Percentiles rank a stretch among this genome's conserved stretches.
phyloP scores from a whole-genome alignment of 2,329 filamentous ascomycete genomes.

The Graphilbum sp. region DNA sequence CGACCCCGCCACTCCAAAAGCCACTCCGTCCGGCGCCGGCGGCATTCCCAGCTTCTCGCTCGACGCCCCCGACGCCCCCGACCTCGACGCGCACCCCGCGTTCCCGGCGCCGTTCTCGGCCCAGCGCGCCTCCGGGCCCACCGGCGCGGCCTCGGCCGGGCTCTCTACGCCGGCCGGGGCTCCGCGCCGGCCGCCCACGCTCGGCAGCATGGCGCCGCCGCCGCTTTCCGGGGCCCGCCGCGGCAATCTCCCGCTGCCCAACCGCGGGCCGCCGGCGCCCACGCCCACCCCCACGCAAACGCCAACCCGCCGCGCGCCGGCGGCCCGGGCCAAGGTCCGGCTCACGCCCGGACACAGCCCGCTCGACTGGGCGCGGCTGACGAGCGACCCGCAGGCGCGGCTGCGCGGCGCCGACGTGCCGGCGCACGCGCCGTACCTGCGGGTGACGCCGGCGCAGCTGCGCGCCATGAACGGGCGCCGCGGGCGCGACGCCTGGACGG shows the following conservation, averaged over 20 bases:
- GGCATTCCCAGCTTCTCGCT: constrained; percentile 4
- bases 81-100: constrained; percentile 11
- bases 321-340: constrained; percentile 45
- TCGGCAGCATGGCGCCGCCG: constrained; percentile 14
- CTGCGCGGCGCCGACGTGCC: constrained; percentile 41
- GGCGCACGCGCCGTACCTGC: constrained; percentile 36
- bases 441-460: constrained; percentile 70
- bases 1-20: constrained; percentile 36
- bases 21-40: constrained; percentile 20
- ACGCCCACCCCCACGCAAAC: constrained; percentile 34
- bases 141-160: neutral
- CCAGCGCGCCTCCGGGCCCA: constrained; percentile 22
- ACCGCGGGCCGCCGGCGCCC: constrained; percentile 10
- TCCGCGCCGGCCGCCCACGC: constrained; percentile 5
- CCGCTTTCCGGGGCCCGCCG: constrained; percentile 10
- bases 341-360: constrained; percentile 86
- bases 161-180: constrained; percentile 5
- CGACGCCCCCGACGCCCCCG: constrained; percentile 17
- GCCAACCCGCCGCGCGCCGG: too few species aligned
- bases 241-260: constrained; percentile 5
- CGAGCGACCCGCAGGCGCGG: constrained; percentile 42
- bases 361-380: constrained; percentile 83
- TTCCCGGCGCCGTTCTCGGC: constrained; percentile 37
- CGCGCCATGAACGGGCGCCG: constrained; percentile 65
- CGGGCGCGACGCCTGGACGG: constrained; percentile 80